Conservation (phyloP, 345 rosid genomes). For the Euphorbia lathyris region DNA sequence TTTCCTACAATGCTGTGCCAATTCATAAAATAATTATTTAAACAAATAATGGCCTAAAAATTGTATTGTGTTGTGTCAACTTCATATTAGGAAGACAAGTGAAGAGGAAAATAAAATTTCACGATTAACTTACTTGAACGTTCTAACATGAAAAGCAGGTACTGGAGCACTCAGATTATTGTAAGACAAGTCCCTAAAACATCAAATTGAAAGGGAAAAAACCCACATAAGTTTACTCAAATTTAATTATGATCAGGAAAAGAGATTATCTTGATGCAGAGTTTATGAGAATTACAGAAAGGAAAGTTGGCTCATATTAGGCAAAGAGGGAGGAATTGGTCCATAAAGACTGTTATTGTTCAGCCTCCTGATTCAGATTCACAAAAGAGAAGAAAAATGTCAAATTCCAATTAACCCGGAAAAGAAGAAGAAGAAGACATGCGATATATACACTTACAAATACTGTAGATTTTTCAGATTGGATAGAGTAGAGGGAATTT, state of each 20-base stretch:
- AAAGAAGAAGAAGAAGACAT: background rate
- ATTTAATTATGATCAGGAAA: background rate
- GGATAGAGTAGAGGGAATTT: conserved; percentile 61
- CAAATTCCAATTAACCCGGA: background rate
- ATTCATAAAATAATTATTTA: conserved; percentile 2
- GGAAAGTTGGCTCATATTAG: conserved; percentile 70
- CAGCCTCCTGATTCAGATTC: conserved; percentile 57
- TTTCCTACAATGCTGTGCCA: conserved; percentile 73
- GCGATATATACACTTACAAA: conserved; percentile 52
- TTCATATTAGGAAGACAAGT: conserved; percentile 12
- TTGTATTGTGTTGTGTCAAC: background rate
- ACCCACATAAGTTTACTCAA: background rate
- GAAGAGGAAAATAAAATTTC: too few species aligned
- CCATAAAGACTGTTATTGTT: conserved; percentile 73
- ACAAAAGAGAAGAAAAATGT: conserved; percentile 4
- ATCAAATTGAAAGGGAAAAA: conserved; percentile 2
- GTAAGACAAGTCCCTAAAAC: conserved; percentile 38
- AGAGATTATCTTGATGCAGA: too few species aligned
- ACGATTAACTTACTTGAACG: conserved; percentile 48
- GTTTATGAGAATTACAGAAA: conserved; percentile 57
- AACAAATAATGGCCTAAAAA: conserved; percentile 5
- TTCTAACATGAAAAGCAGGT: conserved; percentile 32
- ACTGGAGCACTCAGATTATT: conserved; percentile 41
- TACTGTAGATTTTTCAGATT: conserved; percentile 55
- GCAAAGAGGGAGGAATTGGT: conserved; percentile 65